Evolutionary conservation across 2,329 filamentous ascomycete species (phyloP), one percentile per base, ranked within the genome.

Genomic region (Aspergillus costaricaensis): DNA sequence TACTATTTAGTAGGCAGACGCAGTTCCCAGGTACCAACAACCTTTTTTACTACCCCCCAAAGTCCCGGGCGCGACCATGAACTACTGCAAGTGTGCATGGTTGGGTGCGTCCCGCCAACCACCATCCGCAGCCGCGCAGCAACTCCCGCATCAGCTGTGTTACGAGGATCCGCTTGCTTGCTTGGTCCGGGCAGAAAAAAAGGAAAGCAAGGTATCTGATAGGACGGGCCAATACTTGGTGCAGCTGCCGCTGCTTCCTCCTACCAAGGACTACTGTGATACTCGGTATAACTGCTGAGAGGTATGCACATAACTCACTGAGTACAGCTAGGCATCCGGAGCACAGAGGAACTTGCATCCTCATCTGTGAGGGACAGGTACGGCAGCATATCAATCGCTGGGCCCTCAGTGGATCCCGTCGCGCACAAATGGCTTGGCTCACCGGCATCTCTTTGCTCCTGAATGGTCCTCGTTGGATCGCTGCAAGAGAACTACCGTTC

Each of bases 61-160:
- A 60, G 60, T 52, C 56, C 59, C 38, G 59, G 56, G 44, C 55
- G 53, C 36, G 10, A 43, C 38, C 43, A 47, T 39, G 36, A 63
- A 58, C 63, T 67, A 64, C 65, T 67, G 65, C 63, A 62, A 62
- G 65, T 67, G 59, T 63, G 62, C 59, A 59, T 61, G 52, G 48
- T 53, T 63, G 56, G 62, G 58, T 61, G 62, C 62, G 61, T 50
- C 53, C 59, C 52, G 15, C 61, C 61, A 62, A 62, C 61, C 61
- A 49, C 36, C 55, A 47, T 25, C 49, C 57, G 55, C 54, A 57
- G 58, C 59, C 59, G 36, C n/a, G 51, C 56, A 44, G 41, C 57
- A 54, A 41, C 51, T 41, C 23, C 55, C 47, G 39, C 53, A 55
- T 47, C 53, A 55, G 25, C 41, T n/a, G 52, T 55, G 39, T 25